Base-by-base conservation (phyloP, 169 alveolate species). In the Plasmodium cynomolgi region DNA sequence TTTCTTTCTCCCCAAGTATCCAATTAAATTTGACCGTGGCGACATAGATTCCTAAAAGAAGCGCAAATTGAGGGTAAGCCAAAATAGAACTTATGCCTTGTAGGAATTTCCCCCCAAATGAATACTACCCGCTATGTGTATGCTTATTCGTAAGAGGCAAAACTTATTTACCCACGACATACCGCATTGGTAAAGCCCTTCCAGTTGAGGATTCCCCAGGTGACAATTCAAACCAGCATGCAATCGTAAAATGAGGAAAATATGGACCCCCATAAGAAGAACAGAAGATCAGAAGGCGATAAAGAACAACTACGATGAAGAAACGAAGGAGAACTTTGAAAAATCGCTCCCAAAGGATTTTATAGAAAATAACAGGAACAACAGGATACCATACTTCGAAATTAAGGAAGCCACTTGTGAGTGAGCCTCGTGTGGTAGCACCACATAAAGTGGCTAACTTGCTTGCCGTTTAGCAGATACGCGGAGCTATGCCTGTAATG, bases 221-320 rank as follows among this genome's bases (percentile, higher is more conserved):
- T 56, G 26, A 81, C 33, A 33, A 26, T 29, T 41, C 54, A 17
- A 72, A 68, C 31, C 50, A 84, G 8, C 50, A 84, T 39, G 81
- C 31, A 56, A 56, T 54, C 79, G 23, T 47, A 90, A 90, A 90
- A 90, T 90, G 94, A 90, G 94, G 82, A 90, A 90, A 90, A 62
- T 90, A 90, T 90, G 94, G 94, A 90, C 94, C 90, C 94, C 94
- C 34, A 90, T 90, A 90, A 90, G 94, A 90, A 90, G 94, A 90
- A 29, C 94, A 79, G 94, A 90, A 90, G 91, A 90, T 58, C 94
- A 90, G 73, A 90, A 90, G 74, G 73, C 44, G 50, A 68, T 90
- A 79, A 90, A 90, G 56, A 90, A 90, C 83, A 90, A 90, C 58
- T 90, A 90, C 54, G 83, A 90, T 80, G 94, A 90, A 68, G 94